Conservation (phyloP, 306 rosid genomes). For the Vigna angularis region DNA sequence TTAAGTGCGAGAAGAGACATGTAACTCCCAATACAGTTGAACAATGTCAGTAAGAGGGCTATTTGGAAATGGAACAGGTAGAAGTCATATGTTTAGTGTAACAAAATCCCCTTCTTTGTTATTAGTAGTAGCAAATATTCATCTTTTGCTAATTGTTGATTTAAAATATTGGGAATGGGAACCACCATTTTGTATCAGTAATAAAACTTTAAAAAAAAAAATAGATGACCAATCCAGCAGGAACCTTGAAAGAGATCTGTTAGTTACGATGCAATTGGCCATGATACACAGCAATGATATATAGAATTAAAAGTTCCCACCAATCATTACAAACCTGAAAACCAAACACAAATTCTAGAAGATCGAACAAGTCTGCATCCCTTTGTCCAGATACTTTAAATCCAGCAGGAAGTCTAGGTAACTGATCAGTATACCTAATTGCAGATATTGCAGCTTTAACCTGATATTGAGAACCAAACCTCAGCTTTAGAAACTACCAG, state of each 20-base stretch:
- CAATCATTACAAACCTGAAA: slow-evolving; percentile 77
- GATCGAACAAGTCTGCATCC: slow-evolving; percentile 92
- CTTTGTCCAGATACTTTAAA: slow-evolving; percentile 73
- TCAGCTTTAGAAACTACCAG: slow-evolving; percentile 38
- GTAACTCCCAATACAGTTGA: no score
- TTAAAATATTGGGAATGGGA: slow-evolving; percentile 4
- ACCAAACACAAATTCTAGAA: slow-evolving; percentile 86
- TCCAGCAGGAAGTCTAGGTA: slow-evolving; percentile 80
- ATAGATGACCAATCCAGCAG: not conserved
- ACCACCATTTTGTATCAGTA: not conserved
- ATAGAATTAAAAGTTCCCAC: not conserved
- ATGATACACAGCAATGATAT: slow-evolving; percentile 37
- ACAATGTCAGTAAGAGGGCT: not conserved
- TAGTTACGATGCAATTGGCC: slow-evolving; percentile 20
- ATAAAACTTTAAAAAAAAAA: not conserved
- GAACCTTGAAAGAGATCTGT: slow-evolving; percentile 9
- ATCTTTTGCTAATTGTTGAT: not conserved
- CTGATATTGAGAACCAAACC: slow-evolving; percentile 59
- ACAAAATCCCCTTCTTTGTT: slow-evolving; percentile 15
- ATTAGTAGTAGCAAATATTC: not conserved
- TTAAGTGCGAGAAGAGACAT: no score
- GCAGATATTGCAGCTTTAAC: slow-evolving; percentile 87
- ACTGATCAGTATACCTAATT: slow-evolving; percentile 76
- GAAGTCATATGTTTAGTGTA: not conserved
- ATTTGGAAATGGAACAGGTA: not conserved